Evolutionary conservation across 2,329 filamentous ascomycete genomes (phyloP).

Genomic region (Ophiocordyceps camponoti-floridani): DNA sequence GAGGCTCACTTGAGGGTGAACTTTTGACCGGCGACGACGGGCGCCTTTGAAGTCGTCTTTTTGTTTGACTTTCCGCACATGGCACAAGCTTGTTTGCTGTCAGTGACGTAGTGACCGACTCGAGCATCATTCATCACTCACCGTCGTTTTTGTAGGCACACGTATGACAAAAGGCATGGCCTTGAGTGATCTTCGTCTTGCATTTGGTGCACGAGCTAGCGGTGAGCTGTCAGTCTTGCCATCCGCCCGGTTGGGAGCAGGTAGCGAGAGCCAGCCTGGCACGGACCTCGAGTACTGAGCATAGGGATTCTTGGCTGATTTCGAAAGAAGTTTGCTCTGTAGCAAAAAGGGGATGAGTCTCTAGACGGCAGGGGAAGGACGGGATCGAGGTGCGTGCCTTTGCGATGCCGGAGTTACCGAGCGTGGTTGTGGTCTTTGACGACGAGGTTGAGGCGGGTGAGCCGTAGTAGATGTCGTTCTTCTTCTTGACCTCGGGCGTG

Average conservation of each 20-base stretch:
- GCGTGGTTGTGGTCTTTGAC: slow-evolving; percentile 24
- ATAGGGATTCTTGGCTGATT: slow-evolving; percentile 48
- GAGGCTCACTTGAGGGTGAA: slow-evolving; percentile 38
- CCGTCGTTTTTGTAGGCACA: slow-evolving; percentile 45
- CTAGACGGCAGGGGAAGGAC: not conserved
- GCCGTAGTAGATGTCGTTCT: slow-evolving; percentile 47
- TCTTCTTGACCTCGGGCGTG: slow-evolving; percentile 48
- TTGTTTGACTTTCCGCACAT: slow-evolving; percentile 45
- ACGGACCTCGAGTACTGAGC: slow-evolving; percentile 32
- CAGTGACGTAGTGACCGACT: slow-evolving; percentile 1
- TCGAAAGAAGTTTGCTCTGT: slow-evolving; percentile 46
- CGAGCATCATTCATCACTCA: slow-evolving; percentile 13
- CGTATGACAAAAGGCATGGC: slow-evolving; percentile 39
- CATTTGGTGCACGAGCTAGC: slow-evolving; percentile 38
- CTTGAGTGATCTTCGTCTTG: slow-evolving; percentile 45
- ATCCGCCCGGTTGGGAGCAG: not conserved
- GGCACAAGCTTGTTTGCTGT: slow-evolving; percentile 29
- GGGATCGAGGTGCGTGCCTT: slow-evolving; percentile 24
- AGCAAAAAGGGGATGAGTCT: not conserved
- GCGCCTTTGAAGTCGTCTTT: slow-evolving; percentile 28
- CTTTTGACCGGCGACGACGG: slow-evolving; percentile 40
- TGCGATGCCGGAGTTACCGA: slow-evolving; percentile 38
- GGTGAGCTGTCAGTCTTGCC: not conserved
- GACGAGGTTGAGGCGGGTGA: slow-evolving; percentile 21
- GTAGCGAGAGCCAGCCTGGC: not conserved